Conservation (phyloP, 1,284 basidiomycete species). For the Ceratobasidium sp. region DNA sequence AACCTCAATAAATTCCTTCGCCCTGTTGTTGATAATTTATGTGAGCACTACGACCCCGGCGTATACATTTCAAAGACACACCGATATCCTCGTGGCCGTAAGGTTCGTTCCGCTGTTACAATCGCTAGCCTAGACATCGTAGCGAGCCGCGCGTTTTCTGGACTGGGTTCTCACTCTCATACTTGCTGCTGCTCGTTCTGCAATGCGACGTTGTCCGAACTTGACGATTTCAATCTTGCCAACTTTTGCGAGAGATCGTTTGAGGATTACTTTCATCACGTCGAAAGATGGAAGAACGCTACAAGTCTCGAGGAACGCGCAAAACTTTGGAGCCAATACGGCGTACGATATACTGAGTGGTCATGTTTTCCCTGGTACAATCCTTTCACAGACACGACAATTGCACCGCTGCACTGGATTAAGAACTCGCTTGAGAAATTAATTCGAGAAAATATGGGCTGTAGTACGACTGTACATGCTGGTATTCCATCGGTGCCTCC, state of each 20-base stretch:
- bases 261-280: not conserved
- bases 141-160: not conserved
- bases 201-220: not conserved
- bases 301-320: not conserved
- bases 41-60: constrained; percentile 55
- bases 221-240: not conserved
- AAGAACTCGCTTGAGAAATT: constrained; percentile 7
- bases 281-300: not conserved
- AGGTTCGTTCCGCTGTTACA: not conserved
- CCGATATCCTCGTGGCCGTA: constrained; percentile 13
- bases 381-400: not conserved
- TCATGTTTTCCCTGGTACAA: not conserved
- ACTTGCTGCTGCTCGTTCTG: constrained; percentile 6
- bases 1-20: constrained; percentile 55
- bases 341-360: not conserved
- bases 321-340: not conserved
- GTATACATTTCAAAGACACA: constrained; percentile 50
- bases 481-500: not conserved
- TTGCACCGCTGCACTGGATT: constrained; percentile 11
- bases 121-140: constrained; percentile 7
- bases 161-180: not conserved
- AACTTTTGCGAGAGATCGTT: not conserved
- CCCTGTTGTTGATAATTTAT: constrained; percentile 55
- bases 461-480: not conserved
- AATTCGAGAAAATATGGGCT: constrained; percentile 16